Evolutionary conservation across 805 yeast species (phyloP), one percentile per base, ranked within the genome.

Genomic region (Torulaspora indica): DNA sequence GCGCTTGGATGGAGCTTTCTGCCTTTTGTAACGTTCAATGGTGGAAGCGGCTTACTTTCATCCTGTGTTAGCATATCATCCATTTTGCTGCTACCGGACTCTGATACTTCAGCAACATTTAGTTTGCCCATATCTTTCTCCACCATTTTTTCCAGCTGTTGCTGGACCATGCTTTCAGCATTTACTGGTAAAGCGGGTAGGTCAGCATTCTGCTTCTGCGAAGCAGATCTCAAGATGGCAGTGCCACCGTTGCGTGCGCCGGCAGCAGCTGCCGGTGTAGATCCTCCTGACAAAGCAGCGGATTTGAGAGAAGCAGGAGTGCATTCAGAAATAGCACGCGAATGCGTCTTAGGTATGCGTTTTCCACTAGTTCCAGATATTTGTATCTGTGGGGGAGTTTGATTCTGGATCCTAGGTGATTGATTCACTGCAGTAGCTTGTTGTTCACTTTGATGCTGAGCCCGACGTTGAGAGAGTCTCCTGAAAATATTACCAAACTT

Each of bases 1-100:
- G 95, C 95, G 10, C 88, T 79, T 29, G 95, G 95, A 63, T 86
- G 95, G 46, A 58, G 63, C 50, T 64, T 70, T 29, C 66, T 62
- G 7, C 65, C 64, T 20, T 57, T 58, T 6, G 60, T 55, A 1
- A 57, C 44, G 35, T 48, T 52, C 13, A 47, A 45, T 20, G 49
- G 56, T 14, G 61, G 60, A 14, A 61, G 39, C 10, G 60, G 60
- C 31, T 50, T 52, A 30, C 50, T 52, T 30, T 52, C 60, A 32
- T 54, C 60, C 14, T 33, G 42, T 35, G 46, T 29, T 7, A 37
- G 25, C 30, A 33, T 14, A 17, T 37, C 45, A 15, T 41, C 32
- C 12, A 29, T 31, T 4, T 37, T 32, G 17, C 39, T 23, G 25
- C 34, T 38, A 35, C 30, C 25, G 4, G 35, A 45, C 20, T 43